Base-by-base conservation (phyloP, 768 basidiomycete genomes). In the Gymnopilus dilepis region DNA sequence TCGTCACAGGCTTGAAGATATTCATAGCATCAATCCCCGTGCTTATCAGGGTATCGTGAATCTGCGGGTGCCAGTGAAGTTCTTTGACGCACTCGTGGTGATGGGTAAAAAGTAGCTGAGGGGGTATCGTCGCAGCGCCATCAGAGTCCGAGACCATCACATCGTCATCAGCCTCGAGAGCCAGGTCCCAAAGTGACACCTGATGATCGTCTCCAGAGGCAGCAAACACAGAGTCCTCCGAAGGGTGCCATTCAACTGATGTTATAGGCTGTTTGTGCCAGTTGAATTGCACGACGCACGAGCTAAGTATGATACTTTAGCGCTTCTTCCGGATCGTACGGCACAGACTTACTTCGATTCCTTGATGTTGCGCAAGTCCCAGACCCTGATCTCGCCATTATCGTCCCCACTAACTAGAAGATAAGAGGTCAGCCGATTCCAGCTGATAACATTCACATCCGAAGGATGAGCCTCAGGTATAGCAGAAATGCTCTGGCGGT, bases 361-460 rank as follows among this genome's bases (percentile, higher is more conserved):
- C 76, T 94, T 92, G 59, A 99, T 86, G 72, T 89, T 95, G 62
- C 97, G 85, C 63, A 99, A 75, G 77, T 99, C 97, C 97, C 97
- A 99, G 0, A 92, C 90, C 71, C 96, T 98, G 76, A 99, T 85
- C n/a, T 84, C 90, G 12, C 97, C 96, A 67, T 99, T 97, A 69
- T 99, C 97, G 0, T 96, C 97, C 30, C 97, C 97, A 66, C 94
- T 95, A 19, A 97, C 80, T 38, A 99, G 83, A 57, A 99, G 76
- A 75, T 98, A 97, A 47, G 83, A 81, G 3, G 94, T 87, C n/a
- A 77, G 78, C 69, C 80, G 86, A 77, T 97, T 99, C 97, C 97
- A 99, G 74, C 92, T 95, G 73, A 99, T 96, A n/a, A 99, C 97
- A 73, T 99, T 99, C 50, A 99, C 96, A 66, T 99, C 97, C 71